Percentiles rank a stretch among this genome's conserved stretches.
Conservation (phyloP, 192 early-diverging fungal genomes). For the Coemansia umbellata region DNA sequence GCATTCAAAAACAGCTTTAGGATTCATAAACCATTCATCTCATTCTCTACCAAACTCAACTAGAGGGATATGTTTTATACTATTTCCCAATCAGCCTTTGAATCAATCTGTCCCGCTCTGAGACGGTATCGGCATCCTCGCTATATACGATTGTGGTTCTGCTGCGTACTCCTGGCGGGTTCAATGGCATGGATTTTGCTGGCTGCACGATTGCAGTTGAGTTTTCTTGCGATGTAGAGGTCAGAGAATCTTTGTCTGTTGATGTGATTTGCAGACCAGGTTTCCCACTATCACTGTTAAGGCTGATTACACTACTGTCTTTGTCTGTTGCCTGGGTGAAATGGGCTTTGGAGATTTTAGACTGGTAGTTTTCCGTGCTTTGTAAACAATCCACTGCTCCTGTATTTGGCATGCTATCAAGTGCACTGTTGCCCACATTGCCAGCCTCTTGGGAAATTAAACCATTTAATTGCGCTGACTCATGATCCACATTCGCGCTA, state of each 20-base stretch:
- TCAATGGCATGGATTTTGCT: too few relatives aligned
- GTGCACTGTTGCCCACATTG: background rate
- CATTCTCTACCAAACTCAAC: too few relatives aligned
- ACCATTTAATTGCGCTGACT: background rate
- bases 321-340: too few relatives aligned
- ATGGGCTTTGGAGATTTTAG: too few relatives aligned
- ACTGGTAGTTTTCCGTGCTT: too few relatives aligned
- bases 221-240: too few relatives aligned
- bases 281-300: background rate
- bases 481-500: background rate
- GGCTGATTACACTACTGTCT: background rate
- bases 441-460: slow-evolving; percentile 25
- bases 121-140: slow-evolving; percentile 34
- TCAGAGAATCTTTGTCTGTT: too few relatives aligned
- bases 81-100: slow-evolving; percentile 18
- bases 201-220: background rate
- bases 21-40: too few relatives aligned
- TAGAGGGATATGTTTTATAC: too few relatives aligned
- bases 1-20: too few relatives aligned
- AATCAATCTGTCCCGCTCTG: slow-evolving; percentile 38
- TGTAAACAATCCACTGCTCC: slow-evolving; percentile 1
- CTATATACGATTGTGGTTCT: slow-evolving; percentile 37
- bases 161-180: slow-evolving; percentile 9
- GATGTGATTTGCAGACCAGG: background rate
- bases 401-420: slow-evolving; percentile 34